A percentile compares a stretch with the other conserved stretches of the same genome.
Evolutionary conservation across 2,329 filamentous ascomycete genomes (phyloP).

Genomic region (Fusarium brachygibbosum): DNA sequence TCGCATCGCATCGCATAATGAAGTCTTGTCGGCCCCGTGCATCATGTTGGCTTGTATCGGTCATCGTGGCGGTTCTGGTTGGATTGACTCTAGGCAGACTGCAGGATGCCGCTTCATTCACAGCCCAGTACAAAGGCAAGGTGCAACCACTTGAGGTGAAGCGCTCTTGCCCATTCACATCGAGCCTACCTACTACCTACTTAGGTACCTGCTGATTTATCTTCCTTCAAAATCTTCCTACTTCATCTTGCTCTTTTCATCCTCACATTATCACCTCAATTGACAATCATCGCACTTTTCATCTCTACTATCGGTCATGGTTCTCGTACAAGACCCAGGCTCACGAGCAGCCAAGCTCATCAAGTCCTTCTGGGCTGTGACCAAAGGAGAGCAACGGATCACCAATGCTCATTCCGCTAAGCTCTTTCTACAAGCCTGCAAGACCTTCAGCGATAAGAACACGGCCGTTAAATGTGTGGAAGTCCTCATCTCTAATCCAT

Average conservation of each 20-base stretch:
- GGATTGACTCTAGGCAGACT: slow-evolving; percentile 22
- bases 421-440: slow-evolving; percentile 48
- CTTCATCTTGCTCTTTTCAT: not conserved
- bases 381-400: slow-evolving; percentile 38
- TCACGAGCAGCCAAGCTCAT: slow-evolving; percentile 34
- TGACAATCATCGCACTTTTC: not conserved
- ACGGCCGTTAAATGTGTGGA: slow-evolving; percentile 48
- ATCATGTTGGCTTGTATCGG: slow-evolving; percentile 9
- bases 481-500: slow-evolving; percentile 40
- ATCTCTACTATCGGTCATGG: slow-evolving; percentile 12
- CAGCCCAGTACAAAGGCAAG: slow-evolving; percentile 24
- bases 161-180: not conserved
- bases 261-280: not conserved
- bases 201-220: not conserved
- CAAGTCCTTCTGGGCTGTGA: slow-evolving; percentile 33
- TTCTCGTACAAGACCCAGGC: slow-evolving; percentile 5
- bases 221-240: not conserved
- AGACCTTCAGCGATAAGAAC: slow-evolving; percentile 22
- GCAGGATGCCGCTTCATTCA: not conserved
- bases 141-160: not conserved
- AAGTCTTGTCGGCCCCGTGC: slow-evolving; percentile 12
- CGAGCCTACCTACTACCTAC: too few species aligned
- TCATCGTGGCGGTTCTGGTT: slow-evolving; percentile 21
- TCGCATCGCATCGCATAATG: not conserved
- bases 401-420: slow-evolving; percentile 38